Evolutionary conservation across 176 grass and related monocot species (phyloP), one percentile per base, ranked within the genome.

Genomic region (Avena eriantha): DNA sequence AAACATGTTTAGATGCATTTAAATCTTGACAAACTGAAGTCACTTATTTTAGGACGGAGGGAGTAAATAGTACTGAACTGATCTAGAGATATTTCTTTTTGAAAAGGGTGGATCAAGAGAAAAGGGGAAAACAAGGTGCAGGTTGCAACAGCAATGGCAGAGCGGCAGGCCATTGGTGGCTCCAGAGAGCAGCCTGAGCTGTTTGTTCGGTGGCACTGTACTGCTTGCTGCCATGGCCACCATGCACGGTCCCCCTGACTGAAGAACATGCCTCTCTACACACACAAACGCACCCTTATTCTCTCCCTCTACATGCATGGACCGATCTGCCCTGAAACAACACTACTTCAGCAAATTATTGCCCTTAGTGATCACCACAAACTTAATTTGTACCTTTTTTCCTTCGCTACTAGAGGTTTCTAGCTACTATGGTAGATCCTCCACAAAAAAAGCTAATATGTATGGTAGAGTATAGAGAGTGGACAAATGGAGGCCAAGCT

Each of bases 141-240:
- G 12, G 41, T 23, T 51, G 82, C 21, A 77, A 3, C 73, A 86
- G 34, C 48, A 82, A 8, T 49, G 73, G 73, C 73, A 12, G 33
- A 34, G 83, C 58, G 47, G 29, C 68, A 35, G 41, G 65, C 13
- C 21, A 84, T 80, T 91, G 66, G 75, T 84, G 49, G 50, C 36
- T 13, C 71, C 70, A 54, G 73, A 81, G 73, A 84, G 78, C 78
- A 65, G 75, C 66, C 81, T 84, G 68, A 88, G 89, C 81, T 91
- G 89, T 91, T 81, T 80, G 82, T 81, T 91, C 69, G 89, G 85
- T 91, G 89, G 85, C 85, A 85, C 69, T 85, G 89, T 87, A 87
- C 83, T 86, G 50, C 74, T 36, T 21, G 57, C 55, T 73, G 89
- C 76, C 85, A 76, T 84, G 81, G 75, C 85, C 85, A 91, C 76